A percentile compares a stretch with the other conserved stretches of the same genome.
Evolutionary conservation across 2,329 filamentous ascomycete genomes (phyloP).

Genomic region (Paradendryphiella salina): DNA sequence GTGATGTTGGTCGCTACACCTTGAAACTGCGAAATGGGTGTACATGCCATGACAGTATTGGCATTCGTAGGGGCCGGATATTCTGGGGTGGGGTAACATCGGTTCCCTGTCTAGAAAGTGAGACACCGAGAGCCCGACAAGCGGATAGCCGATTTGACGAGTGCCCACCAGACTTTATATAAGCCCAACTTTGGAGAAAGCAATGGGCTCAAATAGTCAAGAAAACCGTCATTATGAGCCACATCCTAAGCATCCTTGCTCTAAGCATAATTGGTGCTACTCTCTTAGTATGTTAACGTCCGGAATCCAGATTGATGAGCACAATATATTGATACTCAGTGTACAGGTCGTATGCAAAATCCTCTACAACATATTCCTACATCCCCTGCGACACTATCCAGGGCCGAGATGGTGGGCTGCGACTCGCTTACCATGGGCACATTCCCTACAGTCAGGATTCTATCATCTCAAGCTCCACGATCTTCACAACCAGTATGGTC

Average conservation of each 20-base stretch:
- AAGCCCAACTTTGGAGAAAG: not conserved
- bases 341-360: not conserved
- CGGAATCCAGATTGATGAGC: not conserved
- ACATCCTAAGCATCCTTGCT: not conserved
- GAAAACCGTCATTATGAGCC: not conserved
- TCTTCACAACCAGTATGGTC: slow-evolving; percentile 39
- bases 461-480: slow-evolving; percentile 11
- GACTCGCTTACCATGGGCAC: slow-evolving; percentile 43
- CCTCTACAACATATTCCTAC: slow-evolving; percentile 24
- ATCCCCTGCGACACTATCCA: slow-evolving; percentile 20
- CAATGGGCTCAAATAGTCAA: not conserved
- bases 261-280: not conserved
- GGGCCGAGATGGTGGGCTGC: slow-evolving; percentile 27
- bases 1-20: too few species aligned
- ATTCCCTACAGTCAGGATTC: slow-evolving; percentile 23
- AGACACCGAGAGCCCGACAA: slow-evolving; percentile 7
- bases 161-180: not conserved
- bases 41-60: too few species aligned
- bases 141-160: slow-evolving; percentile 1
- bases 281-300: not conserved
- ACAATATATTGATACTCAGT: not conserved
- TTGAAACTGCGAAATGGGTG: too few species aligned
- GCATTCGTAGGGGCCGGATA: not conserved
- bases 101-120: not conserved
- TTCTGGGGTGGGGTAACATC: not conserved